Evolutionary conservation across 2,329 filamentous ascomycete genomes (phyloP).

Genomic region (Ramularia endophylla): DNA sequence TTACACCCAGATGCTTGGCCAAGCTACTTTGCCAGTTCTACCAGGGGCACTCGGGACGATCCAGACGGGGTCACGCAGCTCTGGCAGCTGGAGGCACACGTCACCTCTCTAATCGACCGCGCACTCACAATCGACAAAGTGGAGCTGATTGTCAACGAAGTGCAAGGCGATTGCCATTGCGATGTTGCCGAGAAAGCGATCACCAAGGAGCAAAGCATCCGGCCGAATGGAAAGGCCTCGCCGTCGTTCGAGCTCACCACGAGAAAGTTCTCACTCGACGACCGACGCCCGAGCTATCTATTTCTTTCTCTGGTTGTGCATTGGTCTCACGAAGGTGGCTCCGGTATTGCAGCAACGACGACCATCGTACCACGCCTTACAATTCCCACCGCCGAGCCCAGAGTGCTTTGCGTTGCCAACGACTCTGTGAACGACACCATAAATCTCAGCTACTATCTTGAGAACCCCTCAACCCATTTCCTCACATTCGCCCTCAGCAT

Average conservation of each 20-base stretch:
- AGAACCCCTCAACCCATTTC: constrained; percentile 93
- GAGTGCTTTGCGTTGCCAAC: constrained; percentile 57
- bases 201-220: constrained; percentile 11
- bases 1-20: constrained; percentile 79
- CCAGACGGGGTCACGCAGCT: constrained; percentile 64
- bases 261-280: constrained; percentile 74
- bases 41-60: constrained; percentile 24
- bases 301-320: constrained; percentile 69
- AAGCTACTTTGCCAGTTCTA: constrained; percentile 63
- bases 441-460: constrained; percentile 62
- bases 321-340: constrained; percentile 59
- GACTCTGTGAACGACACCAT: constrained; percentile 24
- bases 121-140: constrained; percentile 58
- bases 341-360: constrained; percentile 49
- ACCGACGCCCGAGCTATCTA: constrained; percentile 67
- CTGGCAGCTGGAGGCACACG: constrained; percentile 68
- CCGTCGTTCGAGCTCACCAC: constrained; percentile 49
- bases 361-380: constrained; percentile 75
- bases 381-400: constrained; percentile 76
- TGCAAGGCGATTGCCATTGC: constrained; percentile 59
- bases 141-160: constrained; percentile 54
- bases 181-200: constrained; percentile 20
- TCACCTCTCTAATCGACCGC: constrained; percentile 70
- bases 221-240: constrained; percentile 9
- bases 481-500: constrained; percentile 87